Percentiles rank a stretch among this genome's conserved stretches.
Conservation (phyloP, 73 alveolate genomes). For the Tetrahymena thermophila region DNA sequence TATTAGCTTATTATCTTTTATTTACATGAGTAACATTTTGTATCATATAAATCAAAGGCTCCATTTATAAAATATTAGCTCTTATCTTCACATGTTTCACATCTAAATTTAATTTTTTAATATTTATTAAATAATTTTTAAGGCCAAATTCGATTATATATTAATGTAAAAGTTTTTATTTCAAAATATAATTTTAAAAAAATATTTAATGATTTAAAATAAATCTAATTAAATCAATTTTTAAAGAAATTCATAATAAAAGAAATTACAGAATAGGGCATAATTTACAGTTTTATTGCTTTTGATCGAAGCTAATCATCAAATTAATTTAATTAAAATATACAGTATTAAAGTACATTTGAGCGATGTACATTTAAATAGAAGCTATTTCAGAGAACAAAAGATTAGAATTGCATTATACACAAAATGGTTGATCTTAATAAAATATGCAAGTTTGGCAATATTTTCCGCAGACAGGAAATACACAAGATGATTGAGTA, state of each 20-base stretch:
- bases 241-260: too few relatives aligned
- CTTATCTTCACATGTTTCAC: not conserved
- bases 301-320: not conserved
- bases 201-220: too few relatives aligned
- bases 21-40: not conserved
- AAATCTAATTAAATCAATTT: too few relatives aligned
- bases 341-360: not conserved
- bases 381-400: not conserved
- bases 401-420: too few relatives aligned
- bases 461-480: too few relatives aligned
- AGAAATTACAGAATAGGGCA: not conserved
- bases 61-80: not conserved
- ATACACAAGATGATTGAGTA: too few relatives aligned
- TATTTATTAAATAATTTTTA: not conserved
- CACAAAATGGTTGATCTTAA: too few relatives aligned
- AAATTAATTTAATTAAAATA: not conserved
- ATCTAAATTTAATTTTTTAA: not conserved
- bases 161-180: too few relatives aligned
- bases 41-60: not conserved
- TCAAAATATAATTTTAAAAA: too few relatives aligned
- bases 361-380: not conserved
- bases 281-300: not conserved
- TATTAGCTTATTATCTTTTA: not conserved
- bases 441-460: too few relatives aligned
- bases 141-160: too few relatives aligned